Base-by-base conservation (phyloP, 2,329 filamentous ascomycete genomes). In the Curvularia sp. region DNA sequence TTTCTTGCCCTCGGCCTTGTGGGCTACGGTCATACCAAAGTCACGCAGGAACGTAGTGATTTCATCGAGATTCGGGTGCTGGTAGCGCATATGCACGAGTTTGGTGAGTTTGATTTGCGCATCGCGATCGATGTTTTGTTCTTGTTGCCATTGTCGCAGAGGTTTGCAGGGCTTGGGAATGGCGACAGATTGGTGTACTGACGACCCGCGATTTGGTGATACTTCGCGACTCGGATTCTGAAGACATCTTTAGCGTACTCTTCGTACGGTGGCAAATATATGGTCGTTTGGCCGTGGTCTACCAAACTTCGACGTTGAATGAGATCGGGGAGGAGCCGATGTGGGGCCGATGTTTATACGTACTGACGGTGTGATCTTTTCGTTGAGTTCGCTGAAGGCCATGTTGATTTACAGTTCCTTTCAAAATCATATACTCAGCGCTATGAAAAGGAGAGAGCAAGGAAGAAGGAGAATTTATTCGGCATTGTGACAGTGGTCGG, bases 1-100 rank as follows among this genome's bases (percentile, higher is more conserved):
- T 31, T 84, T 83, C 57, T 69, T 66, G 1, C 61, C 66, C 0
- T 71, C 68, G 0, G 64, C 62, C 49, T 75, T 74, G 28, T 75
- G 64, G 5, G 69, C 73, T 7, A 76, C 68, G 20, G 53, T 71
- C 73, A 77, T 75, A 33, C 75, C 75, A 50, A 76, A 76, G 58
- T 77, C 73, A 31, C 65, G 59, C 2, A 79, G 71, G 67, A 80
- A 85, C 2, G 70, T 78, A 4, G 80, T 83, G 44, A 84, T 83
- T 55, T 78, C 71, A 22, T 77, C 73, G 4, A 85, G 71, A 56
- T 85, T 78, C 0, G 82, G 80, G 61, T 85, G 83, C 58, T 84
- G 82, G 64, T 85, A 85, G 1, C 82, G 78, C 82, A 85, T 84
- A 58, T 85, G 83, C 1, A 77, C 77, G 4, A 84, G 60, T 56